phyloP scores from a whole-genome alignment of 179 eudicot genomes.

The Patellifolia procumbens region DNA sequence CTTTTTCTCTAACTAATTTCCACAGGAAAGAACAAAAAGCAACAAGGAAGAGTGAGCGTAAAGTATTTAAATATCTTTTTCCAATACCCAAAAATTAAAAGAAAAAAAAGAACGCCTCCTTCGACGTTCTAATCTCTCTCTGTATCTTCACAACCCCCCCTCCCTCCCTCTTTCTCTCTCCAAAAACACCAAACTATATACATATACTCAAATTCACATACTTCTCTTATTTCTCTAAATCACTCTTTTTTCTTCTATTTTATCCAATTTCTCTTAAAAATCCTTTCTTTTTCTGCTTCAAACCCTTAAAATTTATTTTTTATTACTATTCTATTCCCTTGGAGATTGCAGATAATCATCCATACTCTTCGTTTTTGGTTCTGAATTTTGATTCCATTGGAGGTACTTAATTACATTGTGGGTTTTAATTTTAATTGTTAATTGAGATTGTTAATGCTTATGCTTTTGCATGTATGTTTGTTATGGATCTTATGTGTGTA shows the following conservation, averaged over 20 bases:
- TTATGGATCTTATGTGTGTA: constrained; percentile 37
- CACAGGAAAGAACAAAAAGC: neutral
- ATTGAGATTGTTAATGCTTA: constrained; percentile 1
- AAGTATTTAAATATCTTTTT: constrained; percentile 31
- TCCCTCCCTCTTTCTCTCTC: constrained; percentile 23
- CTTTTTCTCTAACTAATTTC: neutral
- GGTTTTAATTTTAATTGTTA: constrained; percentile 19
- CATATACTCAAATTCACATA: neutral
- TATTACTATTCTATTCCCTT: constrained; percentile 30
- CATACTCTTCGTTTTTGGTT: too few species aligned
- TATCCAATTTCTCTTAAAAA: neutral
- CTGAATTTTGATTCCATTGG: too few species aligned
- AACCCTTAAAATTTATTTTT: constrained; percentile 16
- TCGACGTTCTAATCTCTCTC: constrained; percentile 26
- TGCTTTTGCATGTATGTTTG: constrained; percentile 34
- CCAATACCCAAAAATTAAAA: neutral
- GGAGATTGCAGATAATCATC: constrained; percentile 26
- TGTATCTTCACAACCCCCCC: constrained; percentile 11
- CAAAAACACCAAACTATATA: constrained; percentile 10
- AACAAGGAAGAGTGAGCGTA: constrained; percentile 27
- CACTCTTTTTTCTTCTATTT: neutral
- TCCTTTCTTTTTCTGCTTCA: neutral
- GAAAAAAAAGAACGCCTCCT: constrained; percentile 23
- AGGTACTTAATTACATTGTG: constrained; percentile 27
- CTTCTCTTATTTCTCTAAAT: constrained; percentile 9